Conservation (phyloP, 768 basidiomycete species). For the Terana coerulea region DNA sequence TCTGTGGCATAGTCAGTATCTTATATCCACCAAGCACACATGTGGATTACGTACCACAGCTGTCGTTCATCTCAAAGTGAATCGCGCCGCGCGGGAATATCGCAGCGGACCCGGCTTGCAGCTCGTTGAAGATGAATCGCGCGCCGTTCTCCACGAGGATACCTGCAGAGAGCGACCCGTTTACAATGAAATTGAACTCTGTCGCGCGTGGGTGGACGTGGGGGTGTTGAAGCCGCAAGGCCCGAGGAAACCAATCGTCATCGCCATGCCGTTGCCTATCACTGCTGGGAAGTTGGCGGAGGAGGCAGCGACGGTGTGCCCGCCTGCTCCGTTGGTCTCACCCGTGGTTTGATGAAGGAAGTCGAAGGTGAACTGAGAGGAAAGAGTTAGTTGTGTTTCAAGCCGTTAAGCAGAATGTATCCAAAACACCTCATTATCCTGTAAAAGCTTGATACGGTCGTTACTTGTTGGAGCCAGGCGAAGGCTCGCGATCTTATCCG, state of each 20-base stretch:
- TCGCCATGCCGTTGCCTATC: conserved; percentile 23
- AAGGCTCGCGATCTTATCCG: conserved; percentile 7
- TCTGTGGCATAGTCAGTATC: conserved; percentile 6
- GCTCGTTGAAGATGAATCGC: conserved; percentile 24
- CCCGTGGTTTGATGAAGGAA: conserved; percentile 4
- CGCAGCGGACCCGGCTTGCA: conserved; percentile 20
- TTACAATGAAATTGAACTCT: conserved; percentile 29
- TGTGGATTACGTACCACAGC: conserved; percentile 20
- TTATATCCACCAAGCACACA: neutral
- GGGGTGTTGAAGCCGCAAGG: conserved; percentile 32
- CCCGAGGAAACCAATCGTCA: conserved; percentile 27
- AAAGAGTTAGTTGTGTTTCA: too few species aligned
- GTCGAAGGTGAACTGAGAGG: conserved; percentile 7
- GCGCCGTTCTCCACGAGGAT: conserved; percentile 29
- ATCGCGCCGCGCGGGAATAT: conserved; percentile 27
- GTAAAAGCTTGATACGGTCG: conserved; percentile 13
- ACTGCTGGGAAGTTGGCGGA: conserved; percentile 25
- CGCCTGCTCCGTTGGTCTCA: conserved; percentile 18
- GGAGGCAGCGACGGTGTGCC: conserved; percentile 21
- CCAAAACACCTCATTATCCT: conserved; percentile 7
- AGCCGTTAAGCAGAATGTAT: too few species aligned
- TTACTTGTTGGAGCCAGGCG: conserved; percentile 6
- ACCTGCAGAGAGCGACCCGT: conserved; percentile 24
- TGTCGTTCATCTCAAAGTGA: conserved; percentile 29
- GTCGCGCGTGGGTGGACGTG: conserved; percentile 33